A percentile compares a stretch with the other conserved stretches of the same genome.
Conservation (phyloP, 768 basidiomycete genomes). For the Lactarius trivialis region DNA sequence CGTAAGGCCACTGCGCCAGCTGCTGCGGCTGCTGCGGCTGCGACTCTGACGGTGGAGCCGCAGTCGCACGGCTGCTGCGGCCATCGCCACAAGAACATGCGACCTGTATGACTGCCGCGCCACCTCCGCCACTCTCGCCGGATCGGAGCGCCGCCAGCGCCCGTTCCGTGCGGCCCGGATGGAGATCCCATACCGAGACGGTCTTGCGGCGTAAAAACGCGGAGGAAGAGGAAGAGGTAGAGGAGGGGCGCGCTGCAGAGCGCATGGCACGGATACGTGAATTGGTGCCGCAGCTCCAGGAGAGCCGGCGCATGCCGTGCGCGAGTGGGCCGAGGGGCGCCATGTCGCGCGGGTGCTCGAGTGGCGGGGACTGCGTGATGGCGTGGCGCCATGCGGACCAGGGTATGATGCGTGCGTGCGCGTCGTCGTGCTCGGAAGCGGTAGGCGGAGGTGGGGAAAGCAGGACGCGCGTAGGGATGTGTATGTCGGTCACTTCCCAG, state of each 20-base stretch:
- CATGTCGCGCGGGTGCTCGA: neutral
- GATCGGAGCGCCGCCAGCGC: neutral
- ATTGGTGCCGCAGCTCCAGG: neutral
- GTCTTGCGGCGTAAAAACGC: neutral
- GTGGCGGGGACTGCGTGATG: neutral
- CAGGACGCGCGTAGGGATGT: slow-evolving; percentile 1
- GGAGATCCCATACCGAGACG: neutral
- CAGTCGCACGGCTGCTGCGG: neutral
- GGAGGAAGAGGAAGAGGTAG: neutral
- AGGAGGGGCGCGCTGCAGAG: too few relatives aligned
- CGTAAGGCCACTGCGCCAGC: neutral
- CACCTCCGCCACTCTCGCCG: neutral
- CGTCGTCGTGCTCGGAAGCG: neutral
- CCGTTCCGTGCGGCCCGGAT: neutral
- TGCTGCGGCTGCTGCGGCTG: neutral
- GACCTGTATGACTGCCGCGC: neutral
- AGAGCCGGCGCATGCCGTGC: neutral
- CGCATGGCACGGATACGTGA: neutral
- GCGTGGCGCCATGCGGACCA: neutral
- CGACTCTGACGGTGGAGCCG: neutral
- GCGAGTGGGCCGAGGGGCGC: slow-evolving; percentile 2
- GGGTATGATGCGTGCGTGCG: neutral
- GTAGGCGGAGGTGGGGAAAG: neutral
- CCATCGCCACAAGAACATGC: neutral
- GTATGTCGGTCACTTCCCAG: slow-evolving; percentile 3